Percentiles rank a stretch among this genome's conserved stretches.
Evolutionary conservation across 23 red algal genomes (phyloP).

Genomic region (Gracilariopsis chorda): DNA sequence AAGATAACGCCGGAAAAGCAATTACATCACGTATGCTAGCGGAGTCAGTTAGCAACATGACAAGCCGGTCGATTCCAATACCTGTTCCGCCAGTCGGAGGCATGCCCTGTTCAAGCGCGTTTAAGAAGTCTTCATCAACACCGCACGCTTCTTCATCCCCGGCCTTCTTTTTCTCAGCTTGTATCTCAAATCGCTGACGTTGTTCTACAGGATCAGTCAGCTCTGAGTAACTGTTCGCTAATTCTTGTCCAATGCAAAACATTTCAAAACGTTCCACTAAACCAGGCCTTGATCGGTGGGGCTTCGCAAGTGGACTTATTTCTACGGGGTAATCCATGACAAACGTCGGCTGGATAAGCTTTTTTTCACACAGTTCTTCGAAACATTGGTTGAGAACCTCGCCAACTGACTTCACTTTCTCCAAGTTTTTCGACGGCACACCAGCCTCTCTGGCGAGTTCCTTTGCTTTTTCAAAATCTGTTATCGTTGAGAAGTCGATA

Average conservation of each 20-base stretch:
- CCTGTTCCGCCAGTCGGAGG: slow-evolving; percentile 92
- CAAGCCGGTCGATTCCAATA: slow-evolving; percentile 96
- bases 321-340: slow-evolving; percentile 92
- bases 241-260: slow-evolving; percentile 86
- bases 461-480: background rate
- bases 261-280: slow-evolving; percentile 93
- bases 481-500: slow-evolving; percentile 47
- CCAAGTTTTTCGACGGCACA: background rate
- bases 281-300: slow-evolving; percentile 72
- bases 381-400: slow-evolving; percentile 75
- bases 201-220: slow-evolving; percentile 92
- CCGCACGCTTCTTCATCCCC: slow-evolving; percentile 97
- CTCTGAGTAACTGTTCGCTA: slow-evolving; percentile 92
- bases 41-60: slow-evolving; percentile 90
- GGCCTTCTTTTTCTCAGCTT: slow-evolving; percentile 69
- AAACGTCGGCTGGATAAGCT: slow-evolving; percentile 93
- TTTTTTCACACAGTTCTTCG: slow-evolving; percentile 84
- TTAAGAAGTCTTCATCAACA: slow-evolving; percentile 96
- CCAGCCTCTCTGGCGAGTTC: slow-evolving; percentile 21
- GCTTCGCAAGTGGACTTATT: slow-evolving; percentile 90
- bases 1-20: slow-evolving; percentile 68
- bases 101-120: slow-evolving; percentile 86
- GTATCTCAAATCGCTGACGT: slow-evolving; percentile 71
- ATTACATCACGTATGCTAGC: slow-evolving; percentile 92
- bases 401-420: slow-evolving; percentile 50